phyloP scores from a whole-genome alignment of 192 early-diverging fungal genomes.

The Chytriomyces sp. region DNA sequence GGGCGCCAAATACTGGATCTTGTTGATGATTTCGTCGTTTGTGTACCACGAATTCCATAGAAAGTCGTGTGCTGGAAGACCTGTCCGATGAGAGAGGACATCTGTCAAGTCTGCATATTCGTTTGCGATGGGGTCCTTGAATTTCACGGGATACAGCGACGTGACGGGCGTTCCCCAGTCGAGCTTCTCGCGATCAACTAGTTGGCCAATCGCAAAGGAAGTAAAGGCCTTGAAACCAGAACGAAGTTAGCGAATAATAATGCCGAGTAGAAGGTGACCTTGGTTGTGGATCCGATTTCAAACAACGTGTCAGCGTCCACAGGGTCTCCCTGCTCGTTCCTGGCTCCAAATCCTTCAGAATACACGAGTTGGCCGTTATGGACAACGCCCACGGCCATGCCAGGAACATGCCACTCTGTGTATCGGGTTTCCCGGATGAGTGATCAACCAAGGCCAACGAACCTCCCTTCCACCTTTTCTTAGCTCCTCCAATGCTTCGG shows the following conservation, averaged over 20 bases:
- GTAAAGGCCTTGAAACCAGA: conserved; percentile 35
- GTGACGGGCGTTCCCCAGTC: conserved; percentile 18
- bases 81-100: conserved; percentile 22
- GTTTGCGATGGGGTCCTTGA: conserved; percentile 14
- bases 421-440: no score
- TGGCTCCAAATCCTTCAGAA: background rate
- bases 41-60: background rate
- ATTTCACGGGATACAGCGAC: background rate
- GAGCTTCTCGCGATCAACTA: conserved; percentile 14
- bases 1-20: conserved; percentile 17
- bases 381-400: conserved; percentile 16
- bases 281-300: conserved; percentile 33
- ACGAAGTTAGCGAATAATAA: no score
- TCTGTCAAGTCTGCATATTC: conserved; percentile 12
- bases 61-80: conserved; percentile 16
- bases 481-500: no score
- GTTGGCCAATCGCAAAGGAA: background rate
- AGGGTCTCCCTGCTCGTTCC: conserved; percentile 27
- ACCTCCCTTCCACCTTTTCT: no score
- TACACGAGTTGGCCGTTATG: conserved; percentile 11
- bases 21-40: background rate
- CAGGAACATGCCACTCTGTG: conserved; percentile 6
- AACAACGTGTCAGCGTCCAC: conserved; percentile 17
- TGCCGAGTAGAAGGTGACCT: no score
- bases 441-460: no score